phyloP scores from a whole-genome alignment of 371 early-diverging fungal species.

The Mortierella sp. region DNA sequence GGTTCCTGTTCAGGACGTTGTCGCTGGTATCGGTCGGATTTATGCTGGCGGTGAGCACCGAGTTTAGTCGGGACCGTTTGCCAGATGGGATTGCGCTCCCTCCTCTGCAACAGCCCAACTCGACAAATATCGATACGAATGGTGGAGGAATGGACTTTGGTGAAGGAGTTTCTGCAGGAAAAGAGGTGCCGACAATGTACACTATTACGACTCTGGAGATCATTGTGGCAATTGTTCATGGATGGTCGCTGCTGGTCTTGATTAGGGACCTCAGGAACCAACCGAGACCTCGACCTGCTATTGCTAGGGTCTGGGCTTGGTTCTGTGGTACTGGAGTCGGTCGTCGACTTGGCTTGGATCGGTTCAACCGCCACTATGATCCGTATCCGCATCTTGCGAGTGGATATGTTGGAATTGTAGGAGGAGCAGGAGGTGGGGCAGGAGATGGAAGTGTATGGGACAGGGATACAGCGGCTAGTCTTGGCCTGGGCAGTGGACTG shows the following conservation, averaged over 20 bases:
- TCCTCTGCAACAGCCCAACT: not conserved
- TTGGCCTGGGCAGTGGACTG: conserved; percentile 29
- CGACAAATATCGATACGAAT: not conserved
- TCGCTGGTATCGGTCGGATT: conserved; percentile 33
- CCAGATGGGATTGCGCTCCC: not conserved
- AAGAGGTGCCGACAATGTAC: conserved; percentile 13
- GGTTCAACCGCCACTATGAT: not conserved
- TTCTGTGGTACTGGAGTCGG: conserved; percentile 35
- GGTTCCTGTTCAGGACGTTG: conserved; percentile 43
- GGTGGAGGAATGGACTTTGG: not conserved
- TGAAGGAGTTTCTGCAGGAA: not conserved
- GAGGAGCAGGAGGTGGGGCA: not conserved
- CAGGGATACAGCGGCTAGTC: conserved; percentile 26
- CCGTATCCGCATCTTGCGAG: not conserved
- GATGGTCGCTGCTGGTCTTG: conserved; percentile 48
- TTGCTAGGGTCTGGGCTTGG: conserved; percentile 35
- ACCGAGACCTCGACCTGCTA: conserved; percentile 32
- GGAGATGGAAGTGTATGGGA: conserved; percentile 22
- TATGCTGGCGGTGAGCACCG: conserved; percentile 30
- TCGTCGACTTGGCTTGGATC: conserved; percentile 6
- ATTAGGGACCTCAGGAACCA: conserved; percentile 45
- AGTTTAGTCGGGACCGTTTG: not conserved
- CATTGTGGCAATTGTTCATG: conserved; percentile 39
- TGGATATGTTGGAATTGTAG: not conserved
- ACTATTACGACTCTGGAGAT: conserved; percentile 31